These are phyloP conservation scores for Collariella sp. DNA, from an alignment of 495 filamentous ascomycete genomes.

Conservation along the genomic window DNA sequence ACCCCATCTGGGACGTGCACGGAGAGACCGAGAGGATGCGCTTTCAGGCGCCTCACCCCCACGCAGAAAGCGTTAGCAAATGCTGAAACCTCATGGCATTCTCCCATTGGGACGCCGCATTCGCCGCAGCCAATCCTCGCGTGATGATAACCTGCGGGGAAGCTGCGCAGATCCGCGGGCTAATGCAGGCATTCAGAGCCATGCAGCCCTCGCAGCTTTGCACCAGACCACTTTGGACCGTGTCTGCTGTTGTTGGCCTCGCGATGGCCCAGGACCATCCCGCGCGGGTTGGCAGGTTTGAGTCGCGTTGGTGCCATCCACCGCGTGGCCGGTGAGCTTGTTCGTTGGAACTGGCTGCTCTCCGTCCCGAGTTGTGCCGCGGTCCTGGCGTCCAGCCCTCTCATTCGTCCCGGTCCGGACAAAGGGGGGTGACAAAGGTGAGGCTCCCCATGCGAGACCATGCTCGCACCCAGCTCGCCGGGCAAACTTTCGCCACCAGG, in stretches of 20 bases:
- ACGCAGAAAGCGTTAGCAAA: slow-evolving; percentile 23
- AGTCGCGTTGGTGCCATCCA: not conserved
- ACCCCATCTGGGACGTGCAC: no score
- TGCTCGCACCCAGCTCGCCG: no score
- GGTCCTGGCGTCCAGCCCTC: not conserved
- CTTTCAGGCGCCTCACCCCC: slow-evolving; percentile 14
- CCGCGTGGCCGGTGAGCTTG: not conserved
- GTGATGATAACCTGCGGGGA: slow-evolving; percentile 19
- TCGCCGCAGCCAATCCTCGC: slow-evolving; percentile 6
- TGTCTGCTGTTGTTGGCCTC: not conserved
- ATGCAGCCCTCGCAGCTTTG: slow-evolving; percentile 19
- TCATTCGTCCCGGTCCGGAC: not conserved
- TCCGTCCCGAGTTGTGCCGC: slow-evolving; percentile 1
- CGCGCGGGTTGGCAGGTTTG: not conserved
- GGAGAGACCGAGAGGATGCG: no score
- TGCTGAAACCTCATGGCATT: slow-evolving; percentile 23
- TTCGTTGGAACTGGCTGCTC: not conserved
- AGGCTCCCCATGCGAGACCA: not conserved
- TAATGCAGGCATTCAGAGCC: slow-evolving; percentile 10
- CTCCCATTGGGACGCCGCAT: slow-evolving; percentile 16
- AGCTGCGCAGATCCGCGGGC: not conserved
- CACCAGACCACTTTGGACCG: slow-evolving; percentile 2
- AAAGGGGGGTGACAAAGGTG: not conserved
- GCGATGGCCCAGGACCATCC: not conserved
- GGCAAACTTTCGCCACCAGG: no score